Evolutionary conservation across 2,329 filamentous ascomycete genomes (phyloP), one percentile per base, ranked within the genome.

Genomic region (Karstenula rhodostoma): DNA sequence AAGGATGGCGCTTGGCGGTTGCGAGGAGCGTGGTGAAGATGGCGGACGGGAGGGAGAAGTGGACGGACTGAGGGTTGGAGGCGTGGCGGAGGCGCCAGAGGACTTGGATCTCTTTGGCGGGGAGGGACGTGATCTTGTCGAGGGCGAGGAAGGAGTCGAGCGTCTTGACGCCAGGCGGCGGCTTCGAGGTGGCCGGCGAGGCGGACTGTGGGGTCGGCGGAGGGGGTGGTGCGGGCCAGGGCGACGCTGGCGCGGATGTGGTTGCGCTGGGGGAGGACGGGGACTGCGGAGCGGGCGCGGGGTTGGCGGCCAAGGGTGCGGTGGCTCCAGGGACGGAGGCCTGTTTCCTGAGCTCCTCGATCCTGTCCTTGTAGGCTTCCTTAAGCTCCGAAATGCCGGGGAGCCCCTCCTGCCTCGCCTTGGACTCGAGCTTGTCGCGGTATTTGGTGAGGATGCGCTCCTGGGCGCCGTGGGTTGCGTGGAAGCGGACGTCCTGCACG

Each of bases 81-180:
- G 93, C 90, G 81, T 97, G 92, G 54, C 92, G 90, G 27, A 97
- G 86, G 25, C 94, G 91, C 95, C 95, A 99, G 69, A 98, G 85
- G 33, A 89, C 87, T 70, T 93, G 89, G 58, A 99, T 89, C 77
- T 98, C 94, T 76, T 92, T 90, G 19, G 86, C 81, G 0, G 94
- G 90, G 3, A 98, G 88, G 48, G 81, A 77, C 56, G 86, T 84
- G 57, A 88, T 88, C 77, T 97, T 98, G 61, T 88, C 83, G 52
- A 98, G 83, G 80, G 98, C 91, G 71, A 99, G 81, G 79, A 86
- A 92, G 47, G 87, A 87, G 60, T 83, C 83, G 15, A 92, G 84
- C 0, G 88, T 87, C 73, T 89, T 90, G 64, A 90, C 81, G 53
- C 86, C 86, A 5, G 77, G 71, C 3, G 77, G 73, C 29, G 75